A percentile compares a stretch with the other conserved stretches of the same genome.
These are phyloP conservation scores for Phragmites australis DNA, from an alignment of 176 grass and related monocot species.

Conservation along the genomic window DNA sequence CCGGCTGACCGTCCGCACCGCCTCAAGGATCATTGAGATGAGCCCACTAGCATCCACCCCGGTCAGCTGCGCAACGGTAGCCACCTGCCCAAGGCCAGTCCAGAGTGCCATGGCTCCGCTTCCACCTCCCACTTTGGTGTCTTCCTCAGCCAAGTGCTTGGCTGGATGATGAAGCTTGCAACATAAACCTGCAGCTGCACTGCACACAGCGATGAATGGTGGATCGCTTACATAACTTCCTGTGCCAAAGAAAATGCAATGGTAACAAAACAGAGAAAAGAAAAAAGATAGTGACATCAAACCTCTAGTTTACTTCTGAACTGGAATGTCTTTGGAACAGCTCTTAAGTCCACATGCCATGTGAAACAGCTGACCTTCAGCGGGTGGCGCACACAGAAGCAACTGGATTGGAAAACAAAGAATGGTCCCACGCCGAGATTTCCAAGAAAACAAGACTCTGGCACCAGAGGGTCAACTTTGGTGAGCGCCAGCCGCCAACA, in stretches of 20 bases:
- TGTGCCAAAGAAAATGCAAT: background rate
- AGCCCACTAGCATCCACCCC: slow-evolving; percentile 49
- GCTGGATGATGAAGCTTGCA: background rate
- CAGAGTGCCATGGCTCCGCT: slow-evolving; percentile 42
- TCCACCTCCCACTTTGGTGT: background rate
- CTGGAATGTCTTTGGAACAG: background rate
- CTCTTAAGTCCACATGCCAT: too few relatives aligned
- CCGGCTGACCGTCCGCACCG: slow-evolving; percentile 27
- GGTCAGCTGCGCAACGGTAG: slow-evolving; percentile 43
- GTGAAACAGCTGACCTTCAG: too few relatives aligned
- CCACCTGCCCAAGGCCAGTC: slow-evolving; percentile 44
- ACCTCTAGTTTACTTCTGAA: background rate
- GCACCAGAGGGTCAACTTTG: too few relatives aligned
- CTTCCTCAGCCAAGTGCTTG: background rate
- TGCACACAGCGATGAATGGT: background rate
- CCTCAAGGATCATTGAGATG: slow-evolving; percentile 42
- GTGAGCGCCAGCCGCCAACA: too few relatives aligned
- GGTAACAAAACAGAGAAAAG: background rate
- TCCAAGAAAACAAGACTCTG: too few relatives aligned
- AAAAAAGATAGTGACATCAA: background rate
- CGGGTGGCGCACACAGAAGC: too few relatives aligned
- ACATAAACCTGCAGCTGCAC: background rate
- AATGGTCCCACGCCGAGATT: too few relatives aligned
- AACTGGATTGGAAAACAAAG: too few relatives aligned
- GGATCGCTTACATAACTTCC: background rate